Evolutionary conservation across 495 filamentous ascomycete genomes (phyloP).

Genomic region (Hyphodiscus hymeniophilus): DNA sequence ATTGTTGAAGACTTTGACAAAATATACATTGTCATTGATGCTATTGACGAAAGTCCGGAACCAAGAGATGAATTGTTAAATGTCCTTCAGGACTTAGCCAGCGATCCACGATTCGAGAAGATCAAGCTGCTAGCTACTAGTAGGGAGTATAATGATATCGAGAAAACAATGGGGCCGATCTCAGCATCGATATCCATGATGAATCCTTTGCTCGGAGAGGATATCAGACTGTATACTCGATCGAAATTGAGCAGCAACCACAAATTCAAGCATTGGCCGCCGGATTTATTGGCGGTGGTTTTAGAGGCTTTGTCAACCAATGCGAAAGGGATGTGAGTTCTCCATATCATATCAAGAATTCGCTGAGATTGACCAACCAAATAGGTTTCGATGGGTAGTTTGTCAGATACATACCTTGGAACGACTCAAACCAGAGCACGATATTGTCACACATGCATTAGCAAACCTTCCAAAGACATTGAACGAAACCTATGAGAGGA

Average conservation of each 20-base stretch:
- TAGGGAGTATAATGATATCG: conserved; percentile 33
- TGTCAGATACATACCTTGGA: conserved; percentile 28
- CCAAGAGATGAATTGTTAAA: conserved; percentile 12
- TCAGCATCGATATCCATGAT: conserved; percentile 18
- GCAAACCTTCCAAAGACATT: conserved; percentile 24
- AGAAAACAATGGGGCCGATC: conserved; percentile 14
- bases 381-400: conserved; percentile 34
- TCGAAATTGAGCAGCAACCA: conserved; percentile 5
- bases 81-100: conserved; percentile 8
- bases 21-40: conserved; percentile 28
- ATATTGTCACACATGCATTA: conserved; percentile 17
- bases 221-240: conserved; percentile 20
- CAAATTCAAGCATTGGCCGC: conserved; percentile 20
- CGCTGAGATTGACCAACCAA: no score
- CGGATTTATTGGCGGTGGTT: conserved; percentile 19
- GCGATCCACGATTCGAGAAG: conserved; percentile 25
- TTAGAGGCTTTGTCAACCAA: conserved; percentile 21
- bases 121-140: conserved; percentile 34
- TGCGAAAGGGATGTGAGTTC: conserved; percentile 38
- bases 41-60: conserved; percentile 25
- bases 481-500: conserved; percentile 26
- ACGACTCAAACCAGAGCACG: conserved; percentile 11
- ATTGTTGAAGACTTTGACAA: conserved; percentile 16
- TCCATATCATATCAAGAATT: no score
- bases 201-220: conserved; percentile 18